phyloP scores from a whole-genome alignment of 495 filamentous ascomycete species.

The Penicillium robsamsonii region DNA sequence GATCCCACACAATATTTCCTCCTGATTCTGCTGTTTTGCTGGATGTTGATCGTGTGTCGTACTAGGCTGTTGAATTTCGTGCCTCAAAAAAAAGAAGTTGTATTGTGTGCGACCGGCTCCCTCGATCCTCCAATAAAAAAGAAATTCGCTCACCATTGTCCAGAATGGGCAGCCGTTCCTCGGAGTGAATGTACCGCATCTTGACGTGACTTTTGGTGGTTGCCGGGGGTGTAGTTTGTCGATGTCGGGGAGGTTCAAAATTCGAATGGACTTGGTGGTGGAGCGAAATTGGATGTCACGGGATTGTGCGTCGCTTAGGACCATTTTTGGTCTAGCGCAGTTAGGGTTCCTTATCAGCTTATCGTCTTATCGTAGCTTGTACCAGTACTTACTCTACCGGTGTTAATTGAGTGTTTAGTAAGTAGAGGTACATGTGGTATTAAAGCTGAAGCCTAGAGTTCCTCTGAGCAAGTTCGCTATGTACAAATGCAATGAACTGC shows the following conservation, averaged over 20 bases:
- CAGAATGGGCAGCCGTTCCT: conserved; percentile 89
- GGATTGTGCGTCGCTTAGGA: conserved; percentile 53
- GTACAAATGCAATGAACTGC: conserved; percentile 4
- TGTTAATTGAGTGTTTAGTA: background rate
- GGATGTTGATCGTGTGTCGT: background rate
- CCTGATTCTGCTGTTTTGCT: conserved; percentile 1
- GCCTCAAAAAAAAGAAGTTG: conserved; percentile 6
- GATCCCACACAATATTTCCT: conserved; percentile 14
- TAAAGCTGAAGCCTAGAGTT: conserved; percentile 2
- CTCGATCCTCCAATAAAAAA: conserved; percentile 17
- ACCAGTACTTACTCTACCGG: background rate
- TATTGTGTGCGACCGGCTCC: conserved; percentile 15
- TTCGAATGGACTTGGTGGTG: conserved; percentile 45
- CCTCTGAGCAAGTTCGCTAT: conserved; percentile 4
- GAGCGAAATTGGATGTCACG: conserved; percentile 46
- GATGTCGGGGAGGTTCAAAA: conserved; percentile 50
- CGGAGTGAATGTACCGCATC: conserved; percentile 98
- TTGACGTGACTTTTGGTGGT: conserved; percentile 57
- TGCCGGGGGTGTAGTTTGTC: conserved; percentile 48
- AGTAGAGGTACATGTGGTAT: conserved; percentile 5
- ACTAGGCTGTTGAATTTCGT: conserved; percentile 2
- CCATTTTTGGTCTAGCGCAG: conserved; percentile 36
- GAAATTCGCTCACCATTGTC: conserved; percentile 78
- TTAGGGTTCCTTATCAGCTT: conserved; percentile 41
- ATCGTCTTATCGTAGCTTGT: conserved; percentile 8